Percentiles rank a stretch among this genome's conserved stretches.
These are phyloP conservation scores for Linaria vulgaris DNA, from an alignment of 257 asterid genomes.

Conservation along the genomic window DNA sequence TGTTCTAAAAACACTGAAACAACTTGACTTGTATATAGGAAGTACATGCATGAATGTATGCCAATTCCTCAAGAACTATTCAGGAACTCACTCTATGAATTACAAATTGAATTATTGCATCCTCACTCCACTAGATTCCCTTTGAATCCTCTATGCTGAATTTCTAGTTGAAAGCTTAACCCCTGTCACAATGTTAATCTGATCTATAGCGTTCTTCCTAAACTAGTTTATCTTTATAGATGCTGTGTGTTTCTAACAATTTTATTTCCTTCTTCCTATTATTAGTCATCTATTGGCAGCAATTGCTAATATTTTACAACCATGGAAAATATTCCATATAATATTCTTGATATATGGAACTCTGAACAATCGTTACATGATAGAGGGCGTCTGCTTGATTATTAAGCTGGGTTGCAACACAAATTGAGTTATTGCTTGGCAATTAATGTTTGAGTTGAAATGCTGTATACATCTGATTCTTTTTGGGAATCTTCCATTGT, in stretches of 20 bases:
- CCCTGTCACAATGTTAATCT: no score
- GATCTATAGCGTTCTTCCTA: no score
- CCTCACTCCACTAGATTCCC: neutral
- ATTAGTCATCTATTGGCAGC: neutral
- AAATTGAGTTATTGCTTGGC: conserved; percentile 3
- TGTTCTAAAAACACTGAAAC: no score
- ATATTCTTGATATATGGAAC: neutral
- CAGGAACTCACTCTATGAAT: neutral
- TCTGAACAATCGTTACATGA: neutral
- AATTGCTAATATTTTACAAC: neutral
- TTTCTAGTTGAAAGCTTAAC: no score
- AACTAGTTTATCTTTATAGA: neutral
- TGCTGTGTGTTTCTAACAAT: neutral
- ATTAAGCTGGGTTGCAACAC: neutral
- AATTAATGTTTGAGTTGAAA: conserved; percentile 10
- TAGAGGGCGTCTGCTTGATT: conserved; percentile 13
- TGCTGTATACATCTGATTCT: conserved; percentile 12
- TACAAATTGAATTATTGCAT: neutral
- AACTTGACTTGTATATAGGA: no score
- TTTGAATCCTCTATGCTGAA: neutral
- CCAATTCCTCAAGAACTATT: neutral
- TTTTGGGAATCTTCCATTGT: conserved; percentile 8
- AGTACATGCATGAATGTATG: no score
- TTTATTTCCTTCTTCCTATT: neutral
- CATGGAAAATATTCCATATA: neutral